Evolutionary conservation across 345 rosid species (phyloP).

Genomic region (Eucalyptus marginata): DNA sequence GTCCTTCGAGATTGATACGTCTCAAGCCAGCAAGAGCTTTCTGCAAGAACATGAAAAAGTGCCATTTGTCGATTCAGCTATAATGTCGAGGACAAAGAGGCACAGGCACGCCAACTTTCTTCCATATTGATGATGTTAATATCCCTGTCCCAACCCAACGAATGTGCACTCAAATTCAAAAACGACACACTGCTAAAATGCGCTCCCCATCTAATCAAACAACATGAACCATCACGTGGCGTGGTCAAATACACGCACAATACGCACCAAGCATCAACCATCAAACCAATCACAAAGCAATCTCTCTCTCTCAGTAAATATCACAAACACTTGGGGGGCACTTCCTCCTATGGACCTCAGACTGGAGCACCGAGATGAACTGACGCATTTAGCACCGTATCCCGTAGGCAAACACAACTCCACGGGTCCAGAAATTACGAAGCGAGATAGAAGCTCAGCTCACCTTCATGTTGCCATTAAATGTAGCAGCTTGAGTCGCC

Average conservation of each 20-base stretch:
- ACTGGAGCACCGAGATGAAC: background rate
- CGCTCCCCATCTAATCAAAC: background rate
- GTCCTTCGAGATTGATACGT: slow-evolving; percentile 88
- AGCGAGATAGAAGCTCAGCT: background rate
- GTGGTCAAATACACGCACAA: background rate
- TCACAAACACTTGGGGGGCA: slow-evolving; percentile 13
- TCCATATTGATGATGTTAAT: background rate
- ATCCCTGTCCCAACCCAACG: background rate
- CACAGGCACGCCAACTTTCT: background rate
- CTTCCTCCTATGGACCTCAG: background rate
- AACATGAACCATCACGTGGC: background rate
- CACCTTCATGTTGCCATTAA: slow-evolving; percentile 50
- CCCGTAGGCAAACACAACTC: background rate
- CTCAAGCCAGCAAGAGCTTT: slow-evolving; percentile 89
- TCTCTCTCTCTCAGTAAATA: background rate
- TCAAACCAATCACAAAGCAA: background rate
- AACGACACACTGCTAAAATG: background rate
- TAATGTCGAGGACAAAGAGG: background rate
- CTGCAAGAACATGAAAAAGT: slow-evolving; percentile 26
- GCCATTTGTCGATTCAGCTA: background rate
- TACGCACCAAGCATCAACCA: background rate
- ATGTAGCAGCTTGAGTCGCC: slow-evolving; percentile 37
- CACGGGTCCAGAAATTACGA: background rate
- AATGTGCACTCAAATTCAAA: background rate
- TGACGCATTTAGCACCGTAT: background rate